Evolutionary conservation across 1,139 yeast species (phyloP), one percentile per base, ranked within the genome.

Genomic region (Candida frijolesensis): DNA sequence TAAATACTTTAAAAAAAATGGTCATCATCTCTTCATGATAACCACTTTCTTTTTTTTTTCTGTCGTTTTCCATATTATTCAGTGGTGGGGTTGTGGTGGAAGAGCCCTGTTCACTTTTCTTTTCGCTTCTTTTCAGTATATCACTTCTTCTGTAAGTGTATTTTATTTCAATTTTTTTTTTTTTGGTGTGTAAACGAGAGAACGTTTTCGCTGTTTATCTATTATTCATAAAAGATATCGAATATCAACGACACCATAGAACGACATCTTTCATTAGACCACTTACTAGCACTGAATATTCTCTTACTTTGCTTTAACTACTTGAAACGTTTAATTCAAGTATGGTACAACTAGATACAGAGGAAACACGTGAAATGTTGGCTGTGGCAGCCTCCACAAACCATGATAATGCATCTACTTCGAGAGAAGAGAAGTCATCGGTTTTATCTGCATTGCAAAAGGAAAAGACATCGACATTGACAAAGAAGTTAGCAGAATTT

Each of bases 401-500:
- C 11, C 42, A 55, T 14, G 19, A 47, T 10, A 38, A 34, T 34
- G 4, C 12, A 15, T 14, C 40, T 27, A 11, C 27, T 4, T 33
- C 45, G 12, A 14, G 32, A 19, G 14, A 42, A 8, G 47, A 48
- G 4, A 45, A 29, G 22, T 46, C 45, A 14, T 33, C 44, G 4
- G 30, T 35, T 34, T 32, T 55, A 27, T 40, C 54, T 16, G 32
- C 27, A 8, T 40, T 42, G 10, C 68, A 64, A 45, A 39, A 44
- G 16, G 42, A 44, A 15, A 53, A 51, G 35, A 71, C 75, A 12
- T 51, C 53, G 46, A 58, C 73, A 2, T 44, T 57, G 4, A 40
- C 51, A 37, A 59, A 60, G 45, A 73, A 69, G 52, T 37, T 67
- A 12, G 54, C 55, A 53, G 65, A 69, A 56, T 74, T 68, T 50